Conservation (phyloP, 768 basidiomycete species). For the Amanita molliuscula region DNA sequence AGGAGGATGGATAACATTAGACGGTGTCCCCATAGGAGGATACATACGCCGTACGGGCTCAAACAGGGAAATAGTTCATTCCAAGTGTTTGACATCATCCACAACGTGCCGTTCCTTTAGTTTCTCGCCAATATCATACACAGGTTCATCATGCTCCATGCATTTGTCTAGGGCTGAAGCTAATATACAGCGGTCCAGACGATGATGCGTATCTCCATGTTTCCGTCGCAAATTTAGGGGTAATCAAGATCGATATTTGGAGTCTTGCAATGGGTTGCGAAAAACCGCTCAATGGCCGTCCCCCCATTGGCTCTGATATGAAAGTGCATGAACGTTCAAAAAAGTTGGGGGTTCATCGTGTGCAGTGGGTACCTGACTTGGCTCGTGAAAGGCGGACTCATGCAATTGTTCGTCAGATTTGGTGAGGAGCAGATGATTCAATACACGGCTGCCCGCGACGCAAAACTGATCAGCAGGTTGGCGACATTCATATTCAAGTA, state of each 20-base stretch:
- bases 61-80: not conserved
- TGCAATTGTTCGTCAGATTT: not conserved
- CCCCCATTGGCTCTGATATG: not conserved
- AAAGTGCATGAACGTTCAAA: constrained; percentile 17
- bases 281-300: not conserved
- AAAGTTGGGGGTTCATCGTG: constrained; percentile 14
- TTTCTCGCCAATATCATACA: constrained; percentile 8
- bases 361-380: constrained; percentile 11
- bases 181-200: constrained; percentile 9
- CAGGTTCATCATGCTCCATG: constrained; percentile 2
- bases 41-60: not conserved
- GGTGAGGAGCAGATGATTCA: not conserved
- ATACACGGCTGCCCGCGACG: not conserved
- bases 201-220: constrained; percentile 14
- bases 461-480: not conserved
- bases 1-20: not conserved
- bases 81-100: not conserved
- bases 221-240: constrained; percentile 9
- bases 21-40: not conserved
- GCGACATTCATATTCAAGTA: constrained; percentile 16
- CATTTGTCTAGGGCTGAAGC: not conserved
- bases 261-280: not conserved
- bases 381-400: not conserved
- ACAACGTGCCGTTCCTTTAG: not conserved
- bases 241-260: constrained; percentile 9